Evolutionary conservation across 2,329 filamentous ascomycete genomes (phyloP).

Genomic region (Gliomastix tumulicola): DNA sequence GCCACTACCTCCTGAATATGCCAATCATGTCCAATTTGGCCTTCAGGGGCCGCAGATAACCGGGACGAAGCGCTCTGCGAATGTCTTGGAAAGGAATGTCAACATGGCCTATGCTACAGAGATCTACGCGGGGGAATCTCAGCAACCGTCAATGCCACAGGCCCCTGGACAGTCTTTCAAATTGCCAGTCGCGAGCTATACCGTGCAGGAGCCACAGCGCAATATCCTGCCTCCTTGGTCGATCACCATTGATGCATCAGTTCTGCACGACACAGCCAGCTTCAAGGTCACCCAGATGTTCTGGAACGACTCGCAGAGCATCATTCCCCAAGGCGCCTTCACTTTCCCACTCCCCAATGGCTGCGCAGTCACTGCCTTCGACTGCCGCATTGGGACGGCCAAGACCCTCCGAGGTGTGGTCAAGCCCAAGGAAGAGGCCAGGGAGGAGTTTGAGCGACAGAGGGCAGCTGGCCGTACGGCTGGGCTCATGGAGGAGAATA

Average conservation of each 20-base stretch:
- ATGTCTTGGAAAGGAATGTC: too few species aligned
- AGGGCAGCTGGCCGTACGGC: neutral
- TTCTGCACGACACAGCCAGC: slow-evolving; percentile 6
- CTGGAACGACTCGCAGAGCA: slow-evolving; percentile 1
- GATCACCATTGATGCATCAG: slow-evolving; percentile 1
- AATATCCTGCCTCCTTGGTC: slow-evolving; percentile 3
- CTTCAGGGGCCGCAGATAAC: too few species aligned
- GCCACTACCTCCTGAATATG: slow-evolving; percentile 1
- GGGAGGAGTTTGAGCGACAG: slow-evolving; percentile 3
- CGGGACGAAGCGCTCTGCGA: too few species aligned
- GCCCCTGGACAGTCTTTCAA: too few species aligned
- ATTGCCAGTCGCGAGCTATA: too few species aligned
- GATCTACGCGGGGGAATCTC: too few species aligned
- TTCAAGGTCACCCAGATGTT: slow-evolving; percentile 3
- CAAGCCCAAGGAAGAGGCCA: slow-evolving; percentile 5
- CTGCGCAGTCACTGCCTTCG: slow-evolving; percentile 1
- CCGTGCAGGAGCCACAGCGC: neutral
- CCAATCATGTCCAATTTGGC: too few species aligned
- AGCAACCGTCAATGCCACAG: too few species aligned
- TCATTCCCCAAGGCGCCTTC: slow-evolving; percentile 4
- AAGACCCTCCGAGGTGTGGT: slow-evolving; percentile 5
- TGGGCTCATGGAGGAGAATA: slow-evolving; percentile 6
- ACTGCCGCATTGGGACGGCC: slow-evolving; percentile 5
- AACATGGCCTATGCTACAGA: too few species aligned
- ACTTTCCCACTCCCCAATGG: slow-evolving; percentile 5